These are phyloP conservation scores for Diaporthe australafricana DNA, from an alignment of 2,329 filamentous ascomycete genomes.

Conservation along the genomic window DNA sequence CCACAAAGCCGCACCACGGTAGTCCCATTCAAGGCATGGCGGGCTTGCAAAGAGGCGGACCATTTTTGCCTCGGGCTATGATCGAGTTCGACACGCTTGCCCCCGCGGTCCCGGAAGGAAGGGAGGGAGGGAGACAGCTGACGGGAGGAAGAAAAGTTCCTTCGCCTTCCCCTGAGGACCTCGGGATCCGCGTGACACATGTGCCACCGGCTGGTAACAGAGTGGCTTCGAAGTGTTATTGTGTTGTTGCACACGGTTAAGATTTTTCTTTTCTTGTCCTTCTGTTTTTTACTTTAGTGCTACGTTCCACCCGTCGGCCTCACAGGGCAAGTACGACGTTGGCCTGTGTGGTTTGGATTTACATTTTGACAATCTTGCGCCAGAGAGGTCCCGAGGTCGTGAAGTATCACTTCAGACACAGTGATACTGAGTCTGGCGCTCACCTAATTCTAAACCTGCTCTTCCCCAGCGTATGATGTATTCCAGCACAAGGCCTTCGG, in stretches of 20 bases:
- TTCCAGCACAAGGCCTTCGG: too few relatives aligned
- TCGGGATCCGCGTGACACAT: neutral
- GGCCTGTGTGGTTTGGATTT: too few relatives aligned
- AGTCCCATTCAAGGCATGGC: neutral
- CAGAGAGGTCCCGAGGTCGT: too few relatives aligned
- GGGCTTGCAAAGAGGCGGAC: neutral
- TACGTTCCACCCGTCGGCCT: neutral
- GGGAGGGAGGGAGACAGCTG: neutral
- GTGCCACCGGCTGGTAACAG: constrained; percentile 1
- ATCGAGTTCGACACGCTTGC: constrained; percentile 5
- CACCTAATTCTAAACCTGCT: too few relatives aligned
- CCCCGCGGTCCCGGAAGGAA: neutral
- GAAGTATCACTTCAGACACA: too few relatives aligned
- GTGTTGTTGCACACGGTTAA: neutral
- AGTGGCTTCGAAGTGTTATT: neutral
- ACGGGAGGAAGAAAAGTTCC: neutral
- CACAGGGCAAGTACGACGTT: neutral
- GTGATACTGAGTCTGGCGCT: too few relatives aligned
- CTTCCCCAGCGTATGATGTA: too few relatives aligned
- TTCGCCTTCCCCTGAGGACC: neutral
- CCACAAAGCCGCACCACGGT: neutral
- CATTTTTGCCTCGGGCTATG: neutral
- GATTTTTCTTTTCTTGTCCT: neutral
- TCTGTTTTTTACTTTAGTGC: neutral
- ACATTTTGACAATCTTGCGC: too few relatives aligned